These are phyloP conservation scores for Monilinia polystroma DNA, from an alignment of 2,329 filamentous ascomycete species.

Conservation along the genomic window DNA sequence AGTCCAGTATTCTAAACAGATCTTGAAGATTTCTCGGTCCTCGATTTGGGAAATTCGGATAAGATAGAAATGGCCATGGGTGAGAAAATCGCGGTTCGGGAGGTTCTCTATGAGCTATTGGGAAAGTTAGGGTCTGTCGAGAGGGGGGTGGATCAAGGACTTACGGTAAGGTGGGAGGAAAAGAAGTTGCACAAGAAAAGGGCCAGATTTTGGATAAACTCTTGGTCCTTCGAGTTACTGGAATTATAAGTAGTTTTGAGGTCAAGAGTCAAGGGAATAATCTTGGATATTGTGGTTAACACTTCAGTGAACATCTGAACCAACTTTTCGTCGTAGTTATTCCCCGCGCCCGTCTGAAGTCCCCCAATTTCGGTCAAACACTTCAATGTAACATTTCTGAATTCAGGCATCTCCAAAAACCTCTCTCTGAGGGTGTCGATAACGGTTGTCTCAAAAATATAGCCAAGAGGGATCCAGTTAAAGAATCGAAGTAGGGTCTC, in stretches of 20 bases:
- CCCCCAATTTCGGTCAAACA: constrained; percentile 96
- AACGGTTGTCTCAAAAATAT: constrained; percentile 96
- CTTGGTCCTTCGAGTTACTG: constrained; percentile 91
- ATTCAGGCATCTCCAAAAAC: constrained; percentile 90
- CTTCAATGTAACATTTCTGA: constrained; percentile 94
- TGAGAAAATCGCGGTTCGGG: constrained; percentile 90
- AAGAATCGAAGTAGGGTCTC: constrained; percentile 94
- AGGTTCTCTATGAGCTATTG: constrained; percentile 85
- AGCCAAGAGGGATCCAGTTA: constrained; percentile 98
- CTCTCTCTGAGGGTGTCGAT: constrained; percentile 92
- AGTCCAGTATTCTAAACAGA: constrained; percentile 98
- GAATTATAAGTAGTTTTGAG: constrained; percentile 87
- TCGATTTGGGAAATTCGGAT: constrained; percentile 99
- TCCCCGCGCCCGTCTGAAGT: constrained; percentile 73
- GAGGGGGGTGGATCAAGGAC: constrained; percentile 32
- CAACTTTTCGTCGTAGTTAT: constrained; percentile 89
- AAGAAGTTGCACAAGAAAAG: constrained; percentile 98
- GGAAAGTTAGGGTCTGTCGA: constrained; percentile 28
- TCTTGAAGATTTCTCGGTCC: constrained; percentile 99
- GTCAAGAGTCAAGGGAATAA: constrained; percentile 87
- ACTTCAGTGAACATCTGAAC: constrained; percentile 99
- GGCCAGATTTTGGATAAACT: constrained; percentile 95
- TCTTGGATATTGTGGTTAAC: constrained; percentile 85
- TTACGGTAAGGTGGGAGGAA: constrained; percentile 81
- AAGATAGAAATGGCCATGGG: constrained; percentile 95